A percentile compares a stretch with the other conserved stretches of the same genome.
phyloP scores from a whole-genome alignment of 345 rosid genomes.

The Noccaea bulbosa region DNA sequence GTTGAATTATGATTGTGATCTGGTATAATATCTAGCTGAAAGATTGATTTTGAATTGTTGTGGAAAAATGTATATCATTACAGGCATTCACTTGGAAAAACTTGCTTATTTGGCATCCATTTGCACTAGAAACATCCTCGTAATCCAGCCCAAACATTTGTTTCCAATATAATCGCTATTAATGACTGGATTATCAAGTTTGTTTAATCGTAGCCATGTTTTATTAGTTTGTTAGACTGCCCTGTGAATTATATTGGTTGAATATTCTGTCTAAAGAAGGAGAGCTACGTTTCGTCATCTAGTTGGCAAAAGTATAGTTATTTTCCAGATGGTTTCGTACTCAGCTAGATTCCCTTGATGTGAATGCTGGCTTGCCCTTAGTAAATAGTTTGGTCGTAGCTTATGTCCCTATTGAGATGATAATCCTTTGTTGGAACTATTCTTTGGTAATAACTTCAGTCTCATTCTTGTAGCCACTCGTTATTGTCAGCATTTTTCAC shows the following conservation, averaged over 20 bases:
- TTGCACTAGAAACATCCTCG: constrained; percentile 7
- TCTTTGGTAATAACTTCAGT: constrained; percentile 19
- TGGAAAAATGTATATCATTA: not conserved
- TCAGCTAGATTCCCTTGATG: constrained; percentile 20
- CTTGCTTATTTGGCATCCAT: constrained; percentile 24
- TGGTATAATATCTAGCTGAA: not conserved
- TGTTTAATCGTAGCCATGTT: not conserved
- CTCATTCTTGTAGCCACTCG: constrained; percentile 13
- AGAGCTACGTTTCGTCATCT: constrained; percentile 8
- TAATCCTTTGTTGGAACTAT: constrained; percentile 11
- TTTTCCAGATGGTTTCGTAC: constrained; percentile 13
- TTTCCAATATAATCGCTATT: constrained; percentile 7
- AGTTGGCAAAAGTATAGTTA: constrained; percentile 13
- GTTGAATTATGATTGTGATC: constrained; percentile 8
- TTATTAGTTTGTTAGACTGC: not conserved
- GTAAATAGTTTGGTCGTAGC: constrained; percentile 24
- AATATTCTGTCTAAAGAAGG: not conserved
- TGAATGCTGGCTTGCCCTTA: constrained; percentile 24
- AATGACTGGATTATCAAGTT: not conserved
- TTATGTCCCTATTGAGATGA: constrained; percentile 23
- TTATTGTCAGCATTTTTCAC: constrained; percentile 15
- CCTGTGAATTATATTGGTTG: constrained; percentile 1
- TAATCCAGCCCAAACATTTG: constrained; percentile 1
- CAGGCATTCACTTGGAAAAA: not conserved
- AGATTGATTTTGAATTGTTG: not conserved